These are phyloP conservation scores for Bipolaris gigantea DNA, from an alignment of 2,329 filamentous ascomycete genomes.

Conservation along the genomic window DNA sequence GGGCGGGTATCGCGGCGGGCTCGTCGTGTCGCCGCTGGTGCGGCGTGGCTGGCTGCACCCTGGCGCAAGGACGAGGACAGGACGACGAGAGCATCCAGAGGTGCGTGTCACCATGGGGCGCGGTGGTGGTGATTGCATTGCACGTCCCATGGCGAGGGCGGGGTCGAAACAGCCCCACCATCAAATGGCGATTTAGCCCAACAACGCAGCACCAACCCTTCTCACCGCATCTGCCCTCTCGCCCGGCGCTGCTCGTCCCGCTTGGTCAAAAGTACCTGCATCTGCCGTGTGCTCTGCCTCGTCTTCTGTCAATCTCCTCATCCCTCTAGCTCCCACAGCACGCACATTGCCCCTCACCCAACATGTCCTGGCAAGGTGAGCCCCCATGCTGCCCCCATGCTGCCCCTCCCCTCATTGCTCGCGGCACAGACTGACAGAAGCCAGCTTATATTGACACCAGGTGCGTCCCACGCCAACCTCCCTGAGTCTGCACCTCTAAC, in stretches of 20 bases:
- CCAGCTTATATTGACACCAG: conserved; percentile 49
- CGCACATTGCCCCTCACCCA: conserved; percentile 34
- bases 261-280: conserved; percentile 32
- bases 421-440: conserved; percentile 24
- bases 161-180: conserved; percentile 21
- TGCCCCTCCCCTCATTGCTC: conserved; percentile 6
- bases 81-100: neutral
- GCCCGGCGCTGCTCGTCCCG: conserved; percentile 7
- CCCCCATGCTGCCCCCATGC: conserved; percentile 15
- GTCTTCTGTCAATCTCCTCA: conserved; percentile 14
- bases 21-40: neutral
- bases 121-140: conserved; percentile 1
- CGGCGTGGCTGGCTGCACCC: conserved; percentile 24
- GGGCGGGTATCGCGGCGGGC: conserved; percentile 15
- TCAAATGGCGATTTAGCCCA: conserved; percentile 22
- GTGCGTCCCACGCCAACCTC: conserved; percentile 22
- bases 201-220: conserved; percentile 22
- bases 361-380: conserved; percentile 51
- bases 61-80: conserved; percentile 29
- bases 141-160: conserved; percentile 1
- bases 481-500: conserved; percentile 17
- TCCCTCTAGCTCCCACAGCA: conserved; percentile 24
- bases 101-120: conserved; percentile 1
- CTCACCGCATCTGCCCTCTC: conserved; percentile 28
- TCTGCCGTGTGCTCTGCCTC: conserved; percentile 16